Base-by-base conservation (phyloP, 192 early-diverging fungal genomes). In the Jimgerdemannia lactiflua region DNA sequence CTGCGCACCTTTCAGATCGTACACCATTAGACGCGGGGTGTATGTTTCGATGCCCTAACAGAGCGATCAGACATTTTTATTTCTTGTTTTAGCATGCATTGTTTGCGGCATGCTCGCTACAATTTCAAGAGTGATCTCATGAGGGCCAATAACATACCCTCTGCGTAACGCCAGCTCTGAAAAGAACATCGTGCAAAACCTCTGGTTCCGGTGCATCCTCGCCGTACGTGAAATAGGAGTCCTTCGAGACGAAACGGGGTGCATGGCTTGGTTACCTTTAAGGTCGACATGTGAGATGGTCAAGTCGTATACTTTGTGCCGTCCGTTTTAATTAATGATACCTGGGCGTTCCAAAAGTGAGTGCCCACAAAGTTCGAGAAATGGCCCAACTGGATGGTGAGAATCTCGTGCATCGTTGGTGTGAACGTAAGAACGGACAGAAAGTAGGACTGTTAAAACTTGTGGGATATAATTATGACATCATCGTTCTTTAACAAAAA, bases 331-430 rank as follows among this genome's bases (percentile, higher is more conserved):
- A 73, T 43, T 59, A 82, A 11, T 1, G 20, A 54, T 78, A 92
- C 94, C 86, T 94, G 92, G 18, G 92, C 84, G 80, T 97, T 99
- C 95, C 96, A 99, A 75, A 90, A 95, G 83, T 99, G 96, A 18
- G 95, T 89, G 10, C 95, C 96, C 3, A 94, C 92, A 81, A 90
- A 96, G 80, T 96, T 96, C 63, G 96, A 89, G 65, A 83, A 80
- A 39, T 94, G 91, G 42, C 97, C 97, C 78, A 97, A 87, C 84
- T 98, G 96, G 29, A 99, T 77, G 6, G 97, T 97, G n/a, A 99
- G 76, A 40, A 98, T 93, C 77, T 97, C 96, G 70, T 89, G 86
- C 94, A 95, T 95, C 11, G 39, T 73, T 59, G 49, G 29, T 29
- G 29, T 29, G 29, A 29, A 29, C 29, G 1, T 29, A 29, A 29